Evolutionary conservation across 371 early-diverging fungal species (phyloP).

Genomic region (Lichtheimia ramosa): DNA sequence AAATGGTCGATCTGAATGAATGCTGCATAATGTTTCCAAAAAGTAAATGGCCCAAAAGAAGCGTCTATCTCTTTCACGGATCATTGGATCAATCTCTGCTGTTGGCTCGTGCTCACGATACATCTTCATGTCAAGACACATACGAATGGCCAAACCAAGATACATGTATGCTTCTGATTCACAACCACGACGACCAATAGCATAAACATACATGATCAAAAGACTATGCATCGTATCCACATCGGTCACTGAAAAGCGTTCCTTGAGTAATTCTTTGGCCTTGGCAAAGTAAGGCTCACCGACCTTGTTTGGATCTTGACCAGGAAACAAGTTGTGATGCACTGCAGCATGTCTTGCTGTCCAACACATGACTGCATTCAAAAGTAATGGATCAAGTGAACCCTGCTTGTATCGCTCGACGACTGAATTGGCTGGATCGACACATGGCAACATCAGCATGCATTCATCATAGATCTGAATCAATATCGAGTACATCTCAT

Average conservation of each 20-base stretch:
- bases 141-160: constrained; percentile 47
- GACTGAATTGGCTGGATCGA: constrained; percentile 17
- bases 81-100: constrained; percentile 4
- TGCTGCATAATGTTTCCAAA: constrained; percentile 31
- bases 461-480: constrained; percentile 26
- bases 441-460: constrained; percentile 22
- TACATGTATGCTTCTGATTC: constrained; percentile 50
- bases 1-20: constrained; percentile 27
- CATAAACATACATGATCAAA: constrained; percentile 50
- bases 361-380: constrained; percentile 45
- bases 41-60: constrained; percentile 42
- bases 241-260: constrained; percentile 29
- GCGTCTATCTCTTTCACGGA: constrained; percentile 30
- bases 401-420: constrained; percentile 6
- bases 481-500: constrained; percentile 12
- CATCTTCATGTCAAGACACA: constrained; percentile 43
- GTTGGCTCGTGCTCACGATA: constrained; percentile 9
- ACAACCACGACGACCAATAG: constrained; percentile 30
- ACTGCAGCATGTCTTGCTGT: constrained; percentile 49
- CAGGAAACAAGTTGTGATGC: constrained; percentile 43
- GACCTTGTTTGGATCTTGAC: constrained; percentile 44
- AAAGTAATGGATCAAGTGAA: constrained; percentile 26
- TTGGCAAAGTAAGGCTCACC: constrained; percentile 39
- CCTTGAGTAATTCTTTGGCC: constrained; percentile 35
- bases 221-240: constrained; percentile 45